Evolutionary conservation across 306 rosid genomes (phyloP).

Genomic region (Sindora glabra): DNA sequence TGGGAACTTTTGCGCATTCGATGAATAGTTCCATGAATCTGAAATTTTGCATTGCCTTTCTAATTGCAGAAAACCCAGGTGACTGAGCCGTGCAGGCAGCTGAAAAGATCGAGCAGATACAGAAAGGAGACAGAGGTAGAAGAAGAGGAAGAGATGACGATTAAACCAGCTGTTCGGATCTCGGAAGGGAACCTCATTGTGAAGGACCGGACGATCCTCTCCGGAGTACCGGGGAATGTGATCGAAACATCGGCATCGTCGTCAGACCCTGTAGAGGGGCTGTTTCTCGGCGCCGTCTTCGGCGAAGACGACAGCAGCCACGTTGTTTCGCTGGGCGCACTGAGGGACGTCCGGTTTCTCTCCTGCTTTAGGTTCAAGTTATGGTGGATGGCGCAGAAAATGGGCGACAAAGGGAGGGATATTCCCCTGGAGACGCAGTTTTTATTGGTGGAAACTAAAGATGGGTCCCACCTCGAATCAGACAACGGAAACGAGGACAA

Average conservation of each 20-base stretch:
- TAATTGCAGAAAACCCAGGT: slow-evolving; percentile 14
- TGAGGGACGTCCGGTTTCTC: slow-evolving; percentile 39
- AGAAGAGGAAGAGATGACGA: slow-evolving; percentile 41
- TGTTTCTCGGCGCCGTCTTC: slow-evolving; percentile 37
- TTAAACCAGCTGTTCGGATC: slow-evolving; percentile 38
- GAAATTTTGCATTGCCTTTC: not conserved
- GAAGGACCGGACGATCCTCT: slow-evolving; percentile 37
- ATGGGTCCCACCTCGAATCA: slow-evolving; percentile 31
- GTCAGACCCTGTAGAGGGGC: slow-evolving; percentile 37
- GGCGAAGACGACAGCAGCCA: slow-evolving; percentile 30
- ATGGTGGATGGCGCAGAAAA: slow-evolving; percentile 99
- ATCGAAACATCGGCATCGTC: slow-evolving; percentile 37
- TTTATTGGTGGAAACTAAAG: slow-evolving; percentile 56
- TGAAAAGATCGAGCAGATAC: not conserved
- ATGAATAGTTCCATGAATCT: too few species aligned
- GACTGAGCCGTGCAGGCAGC: not conserved
- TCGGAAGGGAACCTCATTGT: slow-evolving; percentile 36
- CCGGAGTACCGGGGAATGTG: slow-evolving; percentile 45
- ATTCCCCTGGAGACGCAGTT: slow-evolving; percentile 85
- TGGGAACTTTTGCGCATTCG: too few species aligned
- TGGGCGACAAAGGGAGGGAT: slow-evolving; percentile 64
- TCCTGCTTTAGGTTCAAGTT: slow-evolving; percentile 64
- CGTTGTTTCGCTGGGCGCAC: slow-evolving; percentile 33
- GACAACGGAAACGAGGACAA: slow-evolving; percentile 25
- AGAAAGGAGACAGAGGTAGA: not conserved